Conservation (phyloP, 768 basidiomycete genomes). For the Scleroderma bovista region DNA sequence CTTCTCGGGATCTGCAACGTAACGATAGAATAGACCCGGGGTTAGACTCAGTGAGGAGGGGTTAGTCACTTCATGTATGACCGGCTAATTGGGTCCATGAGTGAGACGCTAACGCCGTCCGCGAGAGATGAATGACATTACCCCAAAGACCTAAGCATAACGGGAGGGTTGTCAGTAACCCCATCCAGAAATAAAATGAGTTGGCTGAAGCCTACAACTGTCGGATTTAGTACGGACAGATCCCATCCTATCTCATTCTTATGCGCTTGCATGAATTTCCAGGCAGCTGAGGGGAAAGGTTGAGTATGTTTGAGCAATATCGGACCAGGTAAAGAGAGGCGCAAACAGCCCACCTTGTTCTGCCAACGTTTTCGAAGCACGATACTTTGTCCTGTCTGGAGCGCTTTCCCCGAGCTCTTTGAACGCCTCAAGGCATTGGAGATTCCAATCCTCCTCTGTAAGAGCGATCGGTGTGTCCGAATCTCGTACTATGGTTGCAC, state of each 20-base stretch:
- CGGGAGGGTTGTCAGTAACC: background rate
- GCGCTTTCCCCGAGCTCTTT: constrained; percentile 26
- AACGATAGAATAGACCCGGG: constrained; percentile 28
- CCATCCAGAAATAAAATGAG: background rate
- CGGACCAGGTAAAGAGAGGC: background rate
- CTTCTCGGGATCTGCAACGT: constrained; percentile 22
- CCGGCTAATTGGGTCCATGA: constrained; percentile 27
- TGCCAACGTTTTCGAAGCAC: constrained; percentile 61
- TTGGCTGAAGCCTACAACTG: constrained; percentile 25
- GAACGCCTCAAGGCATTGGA: constrained; percentile 33
- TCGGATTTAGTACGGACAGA: constrained; percentile 35
- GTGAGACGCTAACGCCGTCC: background rate
- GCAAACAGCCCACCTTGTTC: constrained; percentile 43
- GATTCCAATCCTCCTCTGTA: constrained; percentile 59
- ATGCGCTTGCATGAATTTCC: constrained; percentile 39
- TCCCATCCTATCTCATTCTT: constrained; percentile 32
- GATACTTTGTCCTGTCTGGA: constrained; percentile 36
- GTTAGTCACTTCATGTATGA: constrained; percentile 35
- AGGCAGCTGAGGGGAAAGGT: constrained; percentile 35
- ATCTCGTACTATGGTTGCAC: constrained; percentile 38
- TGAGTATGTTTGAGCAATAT: background rate
- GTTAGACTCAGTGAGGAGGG: constrained; percentile 38
- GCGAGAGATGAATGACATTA: constrained; percentile 1
- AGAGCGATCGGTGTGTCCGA: constrained; percentile 26
- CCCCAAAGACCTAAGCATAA: constrained; percentile 22